These are phyloP conservation scores for Vigna unguiculata DNA, from an alignment of 306 rosid species.

Conservation along the genomic window DNA sequence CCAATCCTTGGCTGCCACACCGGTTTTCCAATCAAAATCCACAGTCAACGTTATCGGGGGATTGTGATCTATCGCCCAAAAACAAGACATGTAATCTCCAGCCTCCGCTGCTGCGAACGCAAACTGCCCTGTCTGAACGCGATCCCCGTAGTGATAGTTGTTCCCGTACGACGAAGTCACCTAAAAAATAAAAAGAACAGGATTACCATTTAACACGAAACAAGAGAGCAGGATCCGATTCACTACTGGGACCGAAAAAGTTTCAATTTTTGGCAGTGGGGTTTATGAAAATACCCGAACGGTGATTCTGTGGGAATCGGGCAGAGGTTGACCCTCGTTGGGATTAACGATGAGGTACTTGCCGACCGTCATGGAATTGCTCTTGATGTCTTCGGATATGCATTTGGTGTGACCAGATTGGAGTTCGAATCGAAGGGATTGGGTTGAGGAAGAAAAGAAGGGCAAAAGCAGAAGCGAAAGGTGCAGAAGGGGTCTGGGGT, in stretches of 20 bases:
- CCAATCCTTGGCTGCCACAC: conserved; percentile 97
- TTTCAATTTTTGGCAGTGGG: conserved; percentile 1
- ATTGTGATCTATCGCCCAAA: conserved; percentile 74
- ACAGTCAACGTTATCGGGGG: conserved; percentile 65
- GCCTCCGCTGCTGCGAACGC: conserved; percentile 76
- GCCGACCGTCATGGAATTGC: conserved; percentile 88
- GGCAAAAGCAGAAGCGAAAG: conserved; percentile 46
- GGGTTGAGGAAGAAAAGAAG: conserved; percentile 54
- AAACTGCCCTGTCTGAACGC: conserved; percentile 70
- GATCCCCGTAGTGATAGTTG: conserved; percentile 74
- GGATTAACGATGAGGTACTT: conserved; percentile 76
- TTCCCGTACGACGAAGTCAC: conserved; percentile 86
- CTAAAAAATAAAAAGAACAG: conserved; percentile 32
- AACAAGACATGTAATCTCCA: conserved; percentile 92
- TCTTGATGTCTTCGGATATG: conserved; percentile 86
- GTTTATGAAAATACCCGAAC: conserved; percentile 63
- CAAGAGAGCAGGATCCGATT: conserved; percentile 24
- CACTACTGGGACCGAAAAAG: conserved; percentile 25
- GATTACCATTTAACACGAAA: conserved; percentile 21
- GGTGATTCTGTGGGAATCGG: conserved; percentile 76
- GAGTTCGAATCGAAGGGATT: conserved; percentile 87
- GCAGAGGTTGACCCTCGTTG: conserved; percentile 70
- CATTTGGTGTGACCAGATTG: conserved; percentile 89
- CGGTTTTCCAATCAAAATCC: conserved; percentile 94
- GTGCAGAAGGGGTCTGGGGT: conserved; percentile 39